phyloP scores from a whole-genome alignment of 441 rosid species.

The Syzygium malaccense region DNA sequence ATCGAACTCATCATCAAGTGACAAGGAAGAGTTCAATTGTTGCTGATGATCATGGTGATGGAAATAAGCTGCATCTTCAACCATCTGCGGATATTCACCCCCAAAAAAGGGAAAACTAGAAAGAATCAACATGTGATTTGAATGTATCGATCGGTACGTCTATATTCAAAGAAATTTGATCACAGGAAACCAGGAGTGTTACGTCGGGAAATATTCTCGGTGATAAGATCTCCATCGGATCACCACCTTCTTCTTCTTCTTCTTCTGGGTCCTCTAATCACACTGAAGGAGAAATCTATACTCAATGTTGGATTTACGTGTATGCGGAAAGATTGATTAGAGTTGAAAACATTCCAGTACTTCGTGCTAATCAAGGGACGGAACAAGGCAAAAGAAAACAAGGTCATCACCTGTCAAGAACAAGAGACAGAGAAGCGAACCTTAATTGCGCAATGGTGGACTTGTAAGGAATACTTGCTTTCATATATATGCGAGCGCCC shows the following conservation, averaged over 20 bases:
- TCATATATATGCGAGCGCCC: background rate
- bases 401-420: background rate
- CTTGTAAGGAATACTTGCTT: background rate
- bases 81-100: background rate
- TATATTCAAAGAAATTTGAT: no score
- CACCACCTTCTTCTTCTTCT: background rate
- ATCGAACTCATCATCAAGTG: background rate
- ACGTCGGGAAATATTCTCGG: slow-evolving; percentile 25
- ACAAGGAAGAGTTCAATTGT: background rate
- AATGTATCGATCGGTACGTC: background rate
- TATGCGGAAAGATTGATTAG: background rate
- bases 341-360: background rate
- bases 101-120: background rate
- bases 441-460: background rate
- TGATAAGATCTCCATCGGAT: slow-evolving; percentile 27
- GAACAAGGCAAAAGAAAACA: background rate
- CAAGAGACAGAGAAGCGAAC: background rate
- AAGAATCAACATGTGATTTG: background rate
- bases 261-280: background rate
- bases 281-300: background rate
- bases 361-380: background rate
- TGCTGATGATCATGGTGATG: background rate
- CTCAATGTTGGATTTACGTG: background rate
- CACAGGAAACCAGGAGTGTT: slow-evolving; percentile 2
- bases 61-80: background rate